These are phyloP conservation scores for Sinapis alba DNA, from an alignment of 441 rosid genomes.

Conservation along the genomic window DNA sequence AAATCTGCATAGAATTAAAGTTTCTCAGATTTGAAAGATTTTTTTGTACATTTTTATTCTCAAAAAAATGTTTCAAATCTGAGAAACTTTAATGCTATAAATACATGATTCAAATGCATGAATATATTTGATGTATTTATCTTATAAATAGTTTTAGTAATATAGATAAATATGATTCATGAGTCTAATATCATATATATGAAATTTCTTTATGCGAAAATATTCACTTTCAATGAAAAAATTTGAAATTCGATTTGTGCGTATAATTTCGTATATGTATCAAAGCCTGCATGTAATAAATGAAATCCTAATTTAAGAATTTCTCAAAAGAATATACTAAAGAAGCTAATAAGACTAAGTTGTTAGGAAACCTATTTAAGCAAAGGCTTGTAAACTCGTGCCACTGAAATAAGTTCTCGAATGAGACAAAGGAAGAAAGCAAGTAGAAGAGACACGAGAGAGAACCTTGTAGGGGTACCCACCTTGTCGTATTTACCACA, in stretches of 20 bases:
- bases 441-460: conserved; percentile 42
- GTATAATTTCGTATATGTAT: not conserved
- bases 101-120: not conserved
- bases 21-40: no score
- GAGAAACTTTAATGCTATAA: not conserved
- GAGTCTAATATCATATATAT: not conserved
- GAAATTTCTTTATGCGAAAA: not conserved
- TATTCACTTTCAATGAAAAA: not conserved
- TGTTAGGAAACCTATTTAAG: conserved; percentile 15
- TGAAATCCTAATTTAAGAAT: not conserved
- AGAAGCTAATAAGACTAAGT: not conserved
- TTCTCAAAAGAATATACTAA: not conserved
- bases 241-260: not conserved
- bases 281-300: not conserved
- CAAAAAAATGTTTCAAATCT: not conserved
- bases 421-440: conserved; percentile 43
- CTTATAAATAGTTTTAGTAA: not conserved
- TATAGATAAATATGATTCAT: not conserved
- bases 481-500: conserved; percentile 40
- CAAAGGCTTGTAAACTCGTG: conserved; percentile 26
- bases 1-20: no score
- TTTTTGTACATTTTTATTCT: no score
- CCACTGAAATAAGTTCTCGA: conserved; percentile 23
- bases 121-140: not conserved
- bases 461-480: conserved; percentile 42